Percentiles rank a stretch among this genome's conserved stretches.
Evolutionary conservation across 345 rosid species (phyloP).

Genomic region (Streptanthus diversifolius): DNA sequence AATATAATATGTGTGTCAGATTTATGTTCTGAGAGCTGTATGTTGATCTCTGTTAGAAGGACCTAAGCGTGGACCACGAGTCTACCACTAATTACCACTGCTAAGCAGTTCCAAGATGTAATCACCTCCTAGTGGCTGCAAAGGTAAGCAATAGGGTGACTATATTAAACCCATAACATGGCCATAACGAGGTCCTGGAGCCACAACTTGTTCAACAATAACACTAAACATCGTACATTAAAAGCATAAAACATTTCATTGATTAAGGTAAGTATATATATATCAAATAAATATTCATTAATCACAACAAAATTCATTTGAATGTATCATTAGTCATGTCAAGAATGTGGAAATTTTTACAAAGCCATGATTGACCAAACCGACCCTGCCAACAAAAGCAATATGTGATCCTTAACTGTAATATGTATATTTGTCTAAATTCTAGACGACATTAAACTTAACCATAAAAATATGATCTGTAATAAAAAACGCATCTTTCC

Average conservation of each 20-base stretch:
- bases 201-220: slow-evolving; percentile 55
- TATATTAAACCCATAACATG: slow-evolving; percentile 68
- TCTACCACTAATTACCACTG: slow-evolving; percentile 79
- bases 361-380: slow-evolving; percentile 75
- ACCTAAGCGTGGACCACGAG: slow-evolving; percentile 63
- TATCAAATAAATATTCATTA: not conserved
- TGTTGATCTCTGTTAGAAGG: slow-evolving; percentile 78
- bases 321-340: slow-evolving; percentile 56
- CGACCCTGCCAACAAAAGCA: slow-evolving; percentile 59
- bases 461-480: not conserved
- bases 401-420: not conserved
- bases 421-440: not conserved
- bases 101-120: slow-evolving; percentile 66
- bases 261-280: not conserved
- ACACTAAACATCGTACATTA: slow-evolving; percentile 44
- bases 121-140: slow-evolving; percentile 75
- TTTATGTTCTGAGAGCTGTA: slow-evolving; percentile 55
- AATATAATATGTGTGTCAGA: too few species aligned
- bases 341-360: slow-evolving; percentile 67
- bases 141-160: slow-evolving; percentile 2
- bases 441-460: not conserved
- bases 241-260: not conserved
- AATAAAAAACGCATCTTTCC: too few species aligned
- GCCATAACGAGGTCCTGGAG: slow-evolving; percentile 89
- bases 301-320: slow-evolving; percentile 59